These are phyloP conservation scores for Jaapia argillacea DNA, from an alignment of 768 basidiomycete genomes.

Conservation along the genomic window DNA sequence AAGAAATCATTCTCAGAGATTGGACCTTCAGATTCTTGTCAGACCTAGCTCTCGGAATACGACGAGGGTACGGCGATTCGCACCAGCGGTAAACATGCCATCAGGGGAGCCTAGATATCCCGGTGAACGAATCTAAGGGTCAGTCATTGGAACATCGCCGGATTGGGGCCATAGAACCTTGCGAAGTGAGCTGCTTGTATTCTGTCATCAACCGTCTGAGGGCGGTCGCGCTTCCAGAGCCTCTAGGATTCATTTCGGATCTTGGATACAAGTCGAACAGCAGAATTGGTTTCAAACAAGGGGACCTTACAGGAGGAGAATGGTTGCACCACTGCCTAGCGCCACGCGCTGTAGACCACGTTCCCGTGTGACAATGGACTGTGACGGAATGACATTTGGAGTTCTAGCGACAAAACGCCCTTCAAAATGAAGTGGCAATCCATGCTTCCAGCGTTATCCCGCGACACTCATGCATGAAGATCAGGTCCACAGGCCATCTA, in stretches of 20 bases:
- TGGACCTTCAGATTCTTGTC: slow-evolving; percentile 59
- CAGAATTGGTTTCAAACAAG: too few relatives aligned
- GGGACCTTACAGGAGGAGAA: too few relatives aligned
- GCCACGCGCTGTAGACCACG: too few relatives aligned
- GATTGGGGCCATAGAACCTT: slow-evolving; percentile 41
- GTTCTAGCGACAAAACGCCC: too few relatives aligned
- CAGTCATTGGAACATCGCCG: slow-evolving; percentile 2
- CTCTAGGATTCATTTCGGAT: slow-evolving; percentile 51
- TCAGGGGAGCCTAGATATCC: slow-evolving; percentile 63
- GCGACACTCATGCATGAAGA: too few relatives aligned
- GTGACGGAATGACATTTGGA: too few relatives aligned
- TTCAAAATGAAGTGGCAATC: too few relatives aligned
- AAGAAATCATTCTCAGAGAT: slow-evolving; percentile 91
- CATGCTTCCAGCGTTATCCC: too few relatives aligned
- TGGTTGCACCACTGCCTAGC: too few relatives aligned
- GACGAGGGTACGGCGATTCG: background rate
- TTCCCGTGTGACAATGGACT: too few relatives aligned
- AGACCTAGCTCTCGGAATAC: background rate
- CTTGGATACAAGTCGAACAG: too few relatives aligned
- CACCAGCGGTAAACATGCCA: slow-evolving; percentile 90
- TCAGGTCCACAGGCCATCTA: too few relatives aligned
- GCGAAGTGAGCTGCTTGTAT: slow-evolving; percentile 77
- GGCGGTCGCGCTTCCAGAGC: slow-evolving; percentile 56
- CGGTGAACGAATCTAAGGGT: slow-evolving; percentile 1
- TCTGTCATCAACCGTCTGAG: slow-evolving; percentile 87